Conservation (phyloP, 495 filamentous ascomycete genomes). For the Hamigera avellanea region DNA sequence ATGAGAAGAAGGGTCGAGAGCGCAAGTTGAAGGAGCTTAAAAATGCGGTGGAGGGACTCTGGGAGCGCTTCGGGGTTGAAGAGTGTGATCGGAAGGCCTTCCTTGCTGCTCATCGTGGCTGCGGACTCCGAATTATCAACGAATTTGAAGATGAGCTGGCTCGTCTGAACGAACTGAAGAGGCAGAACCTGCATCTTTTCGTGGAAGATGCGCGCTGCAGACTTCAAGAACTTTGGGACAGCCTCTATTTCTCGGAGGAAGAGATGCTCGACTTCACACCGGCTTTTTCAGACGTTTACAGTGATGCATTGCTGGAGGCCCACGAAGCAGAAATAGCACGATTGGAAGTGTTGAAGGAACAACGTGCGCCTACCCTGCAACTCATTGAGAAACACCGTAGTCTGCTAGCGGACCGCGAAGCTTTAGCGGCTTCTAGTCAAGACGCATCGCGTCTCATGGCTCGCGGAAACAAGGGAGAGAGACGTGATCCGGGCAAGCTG, state of each 20-base stretch:
- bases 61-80: constrained; percentile 79
- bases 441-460: constrained; percentile 89
- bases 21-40: constrained; percentile 68
- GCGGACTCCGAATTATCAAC: constrained; percentile 77
- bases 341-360: constrained; percentile 71
- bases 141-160: constrained; percentile 85
- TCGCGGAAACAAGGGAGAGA: constrained; percentile 79
- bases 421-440: constrained; percentile 75
- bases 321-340: constrained; percentile 84
- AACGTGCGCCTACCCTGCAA: constrained; percentile 72
- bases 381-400: constrained; percentile 75
- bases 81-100: constrained; percentile 74
- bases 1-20: constrained; percentile 89
- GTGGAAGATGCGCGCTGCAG: constrained; percentile 86
- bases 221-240: constrained; percentile 90
- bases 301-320: constrained; percentile 77
- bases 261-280: constrained; percentile 97
- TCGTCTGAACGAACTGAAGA: constrained; percentile 81
- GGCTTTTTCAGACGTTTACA: constrained; percentile 70
- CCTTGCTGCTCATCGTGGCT: constrained; percentile 58
- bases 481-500: constrained; percentile 87
- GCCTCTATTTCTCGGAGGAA: constrained; percentile 87
- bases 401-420: constrained; percentile 77
- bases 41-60: constrained; percentile 63
- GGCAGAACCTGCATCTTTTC: constrained; percentile 88